Base-by-base conservation (phyloP, 2,329 filamentous ascomycete species). In the Pestalotiopsis sp. region DNA sequence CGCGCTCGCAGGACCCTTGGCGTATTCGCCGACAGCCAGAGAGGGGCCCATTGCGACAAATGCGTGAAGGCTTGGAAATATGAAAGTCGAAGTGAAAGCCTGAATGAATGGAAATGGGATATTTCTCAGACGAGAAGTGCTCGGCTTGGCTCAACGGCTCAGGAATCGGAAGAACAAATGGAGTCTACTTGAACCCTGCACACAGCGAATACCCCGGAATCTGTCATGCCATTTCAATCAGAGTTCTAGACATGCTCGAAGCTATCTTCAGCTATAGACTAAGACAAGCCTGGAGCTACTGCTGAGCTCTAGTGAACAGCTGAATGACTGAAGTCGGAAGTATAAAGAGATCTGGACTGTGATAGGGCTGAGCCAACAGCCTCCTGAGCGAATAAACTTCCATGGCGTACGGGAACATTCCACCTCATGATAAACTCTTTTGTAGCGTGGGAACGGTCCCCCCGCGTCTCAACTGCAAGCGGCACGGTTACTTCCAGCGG, bases 1-100 rank as follows among this genome's bases (percentile, higher is more conserved):
- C n/a, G 57, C 66, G 13, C 14, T 39, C 52, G 36, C 23, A 52
- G 66, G 66, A 12, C 3, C 66, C 38, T 25, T 61, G 14, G n/a
- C 57, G 39, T 67, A 67, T 36, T 62, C 20, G 20, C 66, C 66
- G 58, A 67, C 20, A 62, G 38, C 9, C 20, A 63, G 17, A 13
- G 66, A 67, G 17, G 36, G 25, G 57, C 57, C 11, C 66, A 67
- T 67, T 27, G 39, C 62, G 66, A 36, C 23, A 56, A 23, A 17
- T 11, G 23, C 23, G 25, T 14, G 25, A 36, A 66, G 27, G 12
- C 27, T 62, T 6, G 31, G 59, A 13, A 25, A 7, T 36, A 36
- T 36, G 31, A 2, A 36, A 62, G 14, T 5, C 27, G 59, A 62
- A 62, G 38, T 39, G n/a, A 6, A 39, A 13, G 31, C 25, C 11